These are phyloP conservation scores for Dictyostelium firmibasis DNA, from an alignment of 78 protist species.

Conservation along the genomic window DNA sequence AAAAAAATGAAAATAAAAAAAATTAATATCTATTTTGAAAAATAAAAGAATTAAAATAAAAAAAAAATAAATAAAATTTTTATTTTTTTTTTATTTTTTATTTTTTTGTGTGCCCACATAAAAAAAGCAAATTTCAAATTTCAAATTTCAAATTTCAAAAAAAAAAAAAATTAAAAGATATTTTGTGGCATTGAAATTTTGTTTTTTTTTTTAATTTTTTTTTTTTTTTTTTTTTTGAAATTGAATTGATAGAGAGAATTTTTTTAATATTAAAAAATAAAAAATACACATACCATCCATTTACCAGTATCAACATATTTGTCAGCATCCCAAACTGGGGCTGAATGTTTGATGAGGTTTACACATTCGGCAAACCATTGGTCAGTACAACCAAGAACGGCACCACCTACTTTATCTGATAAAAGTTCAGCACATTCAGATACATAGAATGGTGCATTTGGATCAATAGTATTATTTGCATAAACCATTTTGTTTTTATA, in stretches of 20 bases:
- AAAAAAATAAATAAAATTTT: too few species aligned
- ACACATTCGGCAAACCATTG: constrained; percentile 79
- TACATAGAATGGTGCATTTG: constrained; percentile 15
- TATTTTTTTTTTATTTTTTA: too few species aligned
- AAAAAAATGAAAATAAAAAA: not conserved
- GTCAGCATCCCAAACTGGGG: constrained; percentile 54
- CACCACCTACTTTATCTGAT: constrained; percentile 70
- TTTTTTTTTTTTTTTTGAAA: not conserved
- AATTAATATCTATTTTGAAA: not conserved
- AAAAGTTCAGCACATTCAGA: constrained; percentile 48
- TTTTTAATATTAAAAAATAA: too few species aligned
- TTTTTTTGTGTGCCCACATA: too few species aligned
- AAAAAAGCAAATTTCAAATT: too few species aligned
- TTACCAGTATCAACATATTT: constrained; percentile 76
- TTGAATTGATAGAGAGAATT: not conserved
- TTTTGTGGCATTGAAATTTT: too few species aligned
- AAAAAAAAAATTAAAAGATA: not conserved
- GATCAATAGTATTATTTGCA: not conserved
- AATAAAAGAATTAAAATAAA: too few species aligned
- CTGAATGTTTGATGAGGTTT: constrained; percentile 27
- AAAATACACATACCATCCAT: constrained; percentile 57
- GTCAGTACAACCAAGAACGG: constrained; percentile 49
- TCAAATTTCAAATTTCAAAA: too few species aligned
- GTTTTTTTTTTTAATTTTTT: too few species aligned
- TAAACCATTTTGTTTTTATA: not conserved